Conservation (phyloP, 2,329 filamentous ascomycete genomes). For the Xylariaceae sp. region DNA sequence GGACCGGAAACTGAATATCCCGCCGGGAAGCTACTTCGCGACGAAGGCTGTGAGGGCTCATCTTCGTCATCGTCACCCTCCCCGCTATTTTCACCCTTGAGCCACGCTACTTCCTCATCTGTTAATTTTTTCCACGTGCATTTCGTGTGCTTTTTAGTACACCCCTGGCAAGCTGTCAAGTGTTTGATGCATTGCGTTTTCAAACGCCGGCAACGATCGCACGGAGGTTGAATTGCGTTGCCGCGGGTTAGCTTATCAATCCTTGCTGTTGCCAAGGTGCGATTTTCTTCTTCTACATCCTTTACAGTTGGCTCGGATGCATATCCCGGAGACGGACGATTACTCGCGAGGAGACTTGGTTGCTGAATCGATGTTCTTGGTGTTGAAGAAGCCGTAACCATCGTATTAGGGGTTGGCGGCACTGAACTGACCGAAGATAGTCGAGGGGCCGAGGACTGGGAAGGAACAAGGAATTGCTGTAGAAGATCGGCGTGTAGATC, state of each 20-base stretch:
- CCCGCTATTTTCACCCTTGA: constrained; percentile 27
- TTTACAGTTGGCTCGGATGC: constrained; percentile 22
- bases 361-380: constrained; percentile 25
- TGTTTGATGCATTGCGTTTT: constrained; percentile 83
- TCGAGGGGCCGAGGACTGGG: constrained; percentile 19
- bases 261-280: constrained; percentile 62
- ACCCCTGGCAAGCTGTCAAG: constrained; percentile 79
- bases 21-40: constrained; percentile 15
- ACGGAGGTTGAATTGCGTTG: constrained; percentile 73
- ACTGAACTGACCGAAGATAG: constrained; percentile 25
- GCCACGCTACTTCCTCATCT: constrained; percentile 56
- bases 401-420: constrained; percentile 26
- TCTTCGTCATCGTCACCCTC: constrained; percentile 26
- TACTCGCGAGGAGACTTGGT: constrained; percentile 18
- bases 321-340: constrained; percentile 25
- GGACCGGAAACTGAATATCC: constrained; percentile 16
- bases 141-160: constrained; percentile 86
- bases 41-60: constrained; percentile 19
- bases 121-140: constrained; percentile 82
- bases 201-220: constrained; percentile 75
- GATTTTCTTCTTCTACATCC: constrained; percentile 31
- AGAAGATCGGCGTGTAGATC: constrained; percentile 52
- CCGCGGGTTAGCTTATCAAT: constrained; percentile 74
- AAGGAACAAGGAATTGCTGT: constrained; percentile 44
- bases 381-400: constrained; percentile 23